Conservation (phyloP, 1,284 basidiomycete species). For the Naganishia sp. region DNA sequence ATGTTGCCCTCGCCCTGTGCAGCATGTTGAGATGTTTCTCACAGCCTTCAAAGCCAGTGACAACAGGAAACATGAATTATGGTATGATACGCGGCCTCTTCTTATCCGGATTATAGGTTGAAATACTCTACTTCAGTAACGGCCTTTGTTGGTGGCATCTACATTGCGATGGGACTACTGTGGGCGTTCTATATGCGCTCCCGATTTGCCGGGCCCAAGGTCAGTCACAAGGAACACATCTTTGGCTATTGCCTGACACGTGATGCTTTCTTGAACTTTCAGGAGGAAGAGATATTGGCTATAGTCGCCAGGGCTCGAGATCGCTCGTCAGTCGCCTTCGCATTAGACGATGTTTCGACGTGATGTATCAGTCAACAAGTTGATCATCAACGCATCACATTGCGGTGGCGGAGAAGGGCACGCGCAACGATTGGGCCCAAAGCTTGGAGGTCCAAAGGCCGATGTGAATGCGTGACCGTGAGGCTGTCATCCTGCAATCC, state of each 20-base stretch:
- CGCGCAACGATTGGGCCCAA: too few species aligned
- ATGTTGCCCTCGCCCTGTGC: slow-evolving; percentile 12
- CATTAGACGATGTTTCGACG: background rate
- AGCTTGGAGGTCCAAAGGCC: too few species aligned
- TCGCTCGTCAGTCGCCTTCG: background rate
- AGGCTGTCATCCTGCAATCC: background rate
- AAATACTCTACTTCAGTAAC: slow-evolving; percentile 29
- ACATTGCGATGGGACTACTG: slow-evolving; percentile 20
- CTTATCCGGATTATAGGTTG: background rate
- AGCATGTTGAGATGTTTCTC: background rate
- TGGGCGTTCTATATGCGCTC: slow-evolving; percentile 31
- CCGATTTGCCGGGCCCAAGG: slow-evolving; percentile 1
- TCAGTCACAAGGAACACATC: too few species aligned
- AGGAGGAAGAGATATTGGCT: slow-evolving; percentile 12
- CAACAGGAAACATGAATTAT: slow-evolving; percentile 5
- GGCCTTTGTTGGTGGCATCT: slow-evolving; percentile 35
- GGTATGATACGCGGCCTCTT: background rate
- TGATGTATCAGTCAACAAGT: background rate
- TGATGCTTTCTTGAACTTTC: background rate
- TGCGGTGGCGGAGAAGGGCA: too few species aligned
- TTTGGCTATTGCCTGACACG: too few species aligned
- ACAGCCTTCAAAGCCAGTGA: background rate
- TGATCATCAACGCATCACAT: background rate
- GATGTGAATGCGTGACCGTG: too few species aligned
- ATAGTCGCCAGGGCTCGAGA: slow-evolving; percentile 5